Evolutionary conservation across 2,329 filamentous ascomycete species (phyloP), one percentile per base, ranked within the genome.

Genomic region (Sclerotinia glacialis): DNA sequence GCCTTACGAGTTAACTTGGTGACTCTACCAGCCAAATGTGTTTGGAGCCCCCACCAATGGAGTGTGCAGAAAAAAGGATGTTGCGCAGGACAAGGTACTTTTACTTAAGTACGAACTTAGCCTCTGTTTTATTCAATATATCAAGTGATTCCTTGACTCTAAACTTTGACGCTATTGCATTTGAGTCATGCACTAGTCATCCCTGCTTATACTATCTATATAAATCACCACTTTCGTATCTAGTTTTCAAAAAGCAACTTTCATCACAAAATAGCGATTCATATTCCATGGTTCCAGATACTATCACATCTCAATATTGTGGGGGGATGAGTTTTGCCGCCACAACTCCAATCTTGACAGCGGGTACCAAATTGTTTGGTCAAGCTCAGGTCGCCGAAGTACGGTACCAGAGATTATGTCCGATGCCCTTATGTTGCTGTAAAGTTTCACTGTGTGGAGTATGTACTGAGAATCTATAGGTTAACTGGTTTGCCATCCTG

Each of bases 381-480:
- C 28, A 26, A 46, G 52, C 46, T 60, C 46, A 65, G 64, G 64
- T 65, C 54, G 54, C 54, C 64, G 54, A 65, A 65, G n/a, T 46
- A 31, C 23, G 12, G 23, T 60, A 34, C 47, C 18, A 60, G 54
- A 59, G 18, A 50, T 18, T 50, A 61, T 53, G 1, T 42, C 37
- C 34, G 46, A 42, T 44, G 5, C 26, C 6, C 46, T 26, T 65
- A 52, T 59, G 42, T 23, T 23, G 64, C 47, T 58, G 53, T 58
- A 23, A 44, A 65, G 54, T 65, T 52, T 52, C 64, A 65, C 54
- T 31, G 34, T 26, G 46, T 53, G 54, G 54, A 46, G 21, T 60
- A 44, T 26, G 34, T 60, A 53, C 54, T 58, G 54, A 34, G 6
- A 52, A 37, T 44, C 37, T 44, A 52, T 34, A 52, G 46, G 54